Conservation (phyloP, 768 basidiomycete genomes). For the Psilocybe sp. region DNA sequence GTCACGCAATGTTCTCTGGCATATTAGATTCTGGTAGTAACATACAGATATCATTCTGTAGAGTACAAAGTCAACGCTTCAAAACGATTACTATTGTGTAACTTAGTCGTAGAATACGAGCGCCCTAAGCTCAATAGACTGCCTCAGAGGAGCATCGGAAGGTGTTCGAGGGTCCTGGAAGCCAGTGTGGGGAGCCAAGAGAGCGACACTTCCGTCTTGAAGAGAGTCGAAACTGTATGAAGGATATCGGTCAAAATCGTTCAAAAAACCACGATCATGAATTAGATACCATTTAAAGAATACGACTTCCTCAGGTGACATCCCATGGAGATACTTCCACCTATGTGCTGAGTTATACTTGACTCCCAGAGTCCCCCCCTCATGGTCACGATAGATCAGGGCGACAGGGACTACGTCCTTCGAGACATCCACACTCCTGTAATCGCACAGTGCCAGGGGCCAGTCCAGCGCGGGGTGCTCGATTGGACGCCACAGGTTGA, state of each 20-base stretch:
- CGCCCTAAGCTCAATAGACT: slow-evolving; percentile 59
- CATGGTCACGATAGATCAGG: slow-evolving; percentile 44
- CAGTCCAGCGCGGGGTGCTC: slow-evolving; percentile 42
- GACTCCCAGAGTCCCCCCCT: slow-evolving; percentile 50
- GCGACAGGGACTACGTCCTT: slow-evolving; percentile 43
- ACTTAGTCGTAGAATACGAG: slow-evolving; percentile 54
- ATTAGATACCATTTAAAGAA: slow-evolving; percentile 45
- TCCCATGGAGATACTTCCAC: slow-evolving; percentile 47
- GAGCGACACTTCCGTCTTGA: slow-evolving; percentile 44
- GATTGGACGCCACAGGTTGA: slow-evolving; percentile 63
- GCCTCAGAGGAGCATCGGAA: slow-evolving; percentile 40
- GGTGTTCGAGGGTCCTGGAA: slow-evolving; percentile 55
- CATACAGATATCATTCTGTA: no score
- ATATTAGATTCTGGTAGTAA: no score
- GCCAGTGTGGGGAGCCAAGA: slow-evolving; percentile 58
- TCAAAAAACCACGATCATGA: background rate
- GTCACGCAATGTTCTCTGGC: no score
- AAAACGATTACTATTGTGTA: no score
- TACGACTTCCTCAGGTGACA: slow-evolving; percentile 45
- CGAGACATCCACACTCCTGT: slow-evolving; percentile 35
- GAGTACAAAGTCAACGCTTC: no score
- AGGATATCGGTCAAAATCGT: background rate
- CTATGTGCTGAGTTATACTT: slow-evolving; percentile 43
- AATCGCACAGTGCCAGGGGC: slow-evolving; percentile 53
- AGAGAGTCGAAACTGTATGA: slow-evolving; percentile 22